Conservation (phyloP, 1,139 yeast species). For the Hansenula sp. region DNA sequence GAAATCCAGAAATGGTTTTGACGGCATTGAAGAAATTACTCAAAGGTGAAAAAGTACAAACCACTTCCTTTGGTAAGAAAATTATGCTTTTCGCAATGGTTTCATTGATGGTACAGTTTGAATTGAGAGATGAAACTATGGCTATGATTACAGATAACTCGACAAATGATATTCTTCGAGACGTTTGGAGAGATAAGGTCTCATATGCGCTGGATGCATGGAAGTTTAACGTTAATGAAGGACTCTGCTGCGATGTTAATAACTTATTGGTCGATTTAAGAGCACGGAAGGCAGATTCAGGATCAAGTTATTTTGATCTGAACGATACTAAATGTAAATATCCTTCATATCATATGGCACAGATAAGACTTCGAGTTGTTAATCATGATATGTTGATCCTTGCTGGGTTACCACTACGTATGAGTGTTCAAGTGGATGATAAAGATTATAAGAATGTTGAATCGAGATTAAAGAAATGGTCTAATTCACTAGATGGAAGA, state of each 20-base stretch:
- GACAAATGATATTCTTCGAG: conserved; percentile 24
- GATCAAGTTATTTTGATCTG: conserved; percentile 3
- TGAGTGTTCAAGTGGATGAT: conserved; percentile 54
- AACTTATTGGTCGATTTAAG: conserved; percentile 2
- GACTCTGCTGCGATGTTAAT: conserved; percentile 6
- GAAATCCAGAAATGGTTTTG: conserved; percentile 31
- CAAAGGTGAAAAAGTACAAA: conserved; percentile 40
- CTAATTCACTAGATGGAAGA: conserved; percentile 29
- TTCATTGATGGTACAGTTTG: conserved; percentile 59
- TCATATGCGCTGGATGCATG: conserved; percentile 7
- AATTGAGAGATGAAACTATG: conserved; percentile 43
- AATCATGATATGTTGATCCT: conserved; percentile 64
- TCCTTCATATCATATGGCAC: conserved; percentile 56
- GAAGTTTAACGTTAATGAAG: conserved; percentile 7
- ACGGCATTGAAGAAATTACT: conserved; percentile 46
- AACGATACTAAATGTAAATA: conserved; percentile 40
- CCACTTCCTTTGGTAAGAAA: conserved; percentile 50
- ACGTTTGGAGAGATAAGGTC: conserved; percentile 45
- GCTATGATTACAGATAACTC: conserved; percentile 5
- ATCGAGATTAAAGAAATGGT: conserved; percentile 45
- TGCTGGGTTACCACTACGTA: conserved; percentile 66
- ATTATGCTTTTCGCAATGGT: conserved; percentile 57
- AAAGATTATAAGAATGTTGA: conserved; percentile 43
- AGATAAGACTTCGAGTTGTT: conserved; percentile 57
- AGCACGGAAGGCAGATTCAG: conserved; percentile 1